phyloP scores from a whole-genome alignment of 2,329 filamentous ascomycete genomes.

The Aureobasidium sp. region DNA sequence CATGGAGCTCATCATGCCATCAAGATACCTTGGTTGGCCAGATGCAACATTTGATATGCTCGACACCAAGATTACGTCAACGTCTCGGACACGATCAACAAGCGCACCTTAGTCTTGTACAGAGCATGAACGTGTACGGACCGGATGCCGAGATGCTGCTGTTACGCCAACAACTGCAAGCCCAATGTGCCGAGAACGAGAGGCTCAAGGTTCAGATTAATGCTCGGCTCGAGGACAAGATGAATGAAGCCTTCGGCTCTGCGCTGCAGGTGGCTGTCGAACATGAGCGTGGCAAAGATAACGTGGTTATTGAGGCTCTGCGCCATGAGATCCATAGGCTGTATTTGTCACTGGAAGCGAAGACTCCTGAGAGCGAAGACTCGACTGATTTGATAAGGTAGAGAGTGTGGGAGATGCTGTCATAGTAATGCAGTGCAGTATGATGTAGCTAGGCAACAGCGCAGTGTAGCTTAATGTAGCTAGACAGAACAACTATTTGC shows the following conservation, averaged over 20 bases:
- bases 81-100: not conserved
- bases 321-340: constrained; percentile 15
- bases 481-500: not conserved
- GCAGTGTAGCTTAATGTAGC: not conserved
- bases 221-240: not conserved
- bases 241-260: constrained; percentile 12
- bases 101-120: not conserved
- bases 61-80: not conserved
- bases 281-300: constrained; percentile 20
- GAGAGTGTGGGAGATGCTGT: not conserved
- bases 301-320: constrained; percentile 16
- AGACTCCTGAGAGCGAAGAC: not conserved
- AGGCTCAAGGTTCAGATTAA: constrained; percentile 1
- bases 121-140: not conserved
- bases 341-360: not conserved
- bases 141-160: constrained; percentile 16
- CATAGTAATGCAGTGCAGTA: not conserved
- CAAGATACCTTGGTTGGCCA: not conserved
- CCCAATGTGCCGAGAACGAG: constrained; percentile 16
- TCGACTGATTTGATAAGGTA: not conserved
- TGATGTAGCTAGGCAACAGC: not conserved
- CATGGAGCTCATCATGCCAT: not conserved
- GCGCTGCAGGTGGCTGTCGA: constrained; percentile 21
- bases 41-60: not conserved
- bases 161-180: constrained; percentile 18